Conservation (phyloP, 805 yeast genomes). For the Yarrowia keelungensis region DNA sequence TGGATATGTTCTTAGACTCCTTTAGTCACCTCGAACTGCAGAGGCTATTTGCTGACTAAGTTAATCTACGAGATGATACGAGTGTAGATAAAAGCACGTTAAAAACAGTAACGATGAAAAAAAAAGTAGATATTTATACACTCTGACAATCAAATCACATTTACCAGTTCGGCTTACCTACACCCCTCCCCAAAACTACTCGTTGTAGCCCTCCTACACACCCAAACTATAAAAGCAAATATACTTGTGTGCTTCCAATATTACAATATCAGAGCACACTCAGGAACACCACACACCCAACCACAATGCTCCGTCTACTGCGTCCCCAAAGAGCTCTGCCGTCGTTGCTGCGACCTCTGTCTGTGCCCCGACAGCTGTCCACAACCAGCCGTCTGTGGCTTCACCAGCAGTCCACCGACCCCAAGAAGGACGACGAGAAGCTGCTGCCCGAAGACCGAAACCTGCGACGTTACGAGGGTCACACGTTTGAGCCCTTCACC, state of each 20-base stretch:
- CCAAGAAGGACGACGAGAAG: conserved; percentile 33
- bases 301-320: conserved; percentile 31
- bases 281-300: background rate
- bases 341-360: conserved; percentile 14
- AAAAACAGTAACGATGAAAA: too few species aligned
- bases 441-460: conserved; percentile 35
- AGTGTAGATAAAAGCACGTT: too few species aligned
- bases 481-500: conserved; percentile 30
- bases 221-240: conserved; percentile 33
- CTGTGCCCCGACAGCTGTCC: conserved; percentile 1
- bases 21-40: too few species aligned
- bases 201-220: too few species aligned
- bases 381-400: conserved; percentile 19
- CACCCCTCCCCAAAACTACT: too few species aligned
- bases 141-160: too few species aligned
- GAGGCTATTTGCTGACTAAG: background rate
- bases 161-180: too few species aligned
- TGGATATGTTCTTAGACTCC: too few species aligned
- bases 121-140: too few species aligned
- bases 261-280: conserved; percentile 1
- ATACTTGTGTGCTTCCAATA: conserved; percentile 5
- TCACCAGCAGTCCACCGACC: conserved; percentile 18
- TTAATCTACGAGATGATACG: background rate
- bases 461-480: conserved; percentile 33
- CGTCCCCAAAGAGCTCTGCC: conserved; percentile 16